Percentiles rank a stretch among this genome's conserved stretches.
Evolutionary conservation across 768 basidiomycete genomes (phyloP).

Genomic region (Trametes maxima): DNA sequence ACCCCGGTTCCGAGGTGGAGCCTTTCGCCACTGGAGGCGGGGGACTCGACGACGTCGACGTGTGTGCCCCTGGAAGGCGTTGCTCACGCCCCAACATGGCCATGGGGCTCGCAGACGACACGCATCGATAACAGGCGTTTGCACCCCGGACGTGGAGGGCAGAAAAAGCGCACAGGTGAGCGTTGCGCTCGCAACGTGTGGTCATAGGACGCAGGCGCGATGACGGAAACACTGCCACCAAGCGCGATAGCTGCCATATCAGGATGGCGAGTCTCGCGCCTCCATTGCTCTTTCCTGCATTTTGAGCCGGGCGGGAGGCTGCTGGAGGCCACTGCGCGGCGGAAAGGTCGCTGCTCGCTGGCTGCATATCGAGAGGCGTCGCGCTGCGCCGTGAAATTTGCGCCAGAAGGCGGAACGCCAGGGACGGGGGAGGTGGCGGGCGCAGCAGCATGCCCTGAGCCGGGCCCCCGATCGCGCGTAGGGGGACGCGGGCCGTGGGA

Average conservation of each 20-base stretch:
- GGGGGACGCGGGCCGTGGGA: conserved; percentile 19
- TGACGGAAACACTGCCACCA: conserved; percentile 13
- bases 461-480: conserved; percentile 10
- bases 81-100: neutral
- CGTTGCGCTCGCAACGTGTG: neutral
- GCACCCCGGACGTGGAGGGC: neutral
- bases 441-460: conserved; percentile 7
- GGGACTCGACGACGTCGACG: too few relatives aligned
- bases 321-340: neutral
- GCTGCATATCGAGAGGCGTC: neutral
- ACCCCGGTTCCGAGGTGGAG: conserved; percentile 2
- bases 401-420: neutral
- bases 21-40: neutral
- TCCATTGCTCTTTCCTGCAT: conserved; percentile 3
- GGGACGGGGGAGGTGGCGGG: conserved; percentile 6
- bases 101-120: neutral
- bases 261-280: conserved; percentile 1
- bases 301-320: neutral
- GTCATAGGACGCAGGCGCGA: conserved; percentile 6
- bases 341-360: neutral
- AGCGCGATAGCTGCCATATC: conserved; percentile 9
- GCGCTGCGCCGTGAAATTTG: neutral
- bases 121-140: neutral
- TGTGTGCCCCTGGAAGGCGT: neutral
- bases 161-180: neutral